These are phyloP conservation scores for Pseudohyphozyma bogoriensis DNA, from an alignment of 768 basidiomycete species.

Conservation along the genomic window DNA sequence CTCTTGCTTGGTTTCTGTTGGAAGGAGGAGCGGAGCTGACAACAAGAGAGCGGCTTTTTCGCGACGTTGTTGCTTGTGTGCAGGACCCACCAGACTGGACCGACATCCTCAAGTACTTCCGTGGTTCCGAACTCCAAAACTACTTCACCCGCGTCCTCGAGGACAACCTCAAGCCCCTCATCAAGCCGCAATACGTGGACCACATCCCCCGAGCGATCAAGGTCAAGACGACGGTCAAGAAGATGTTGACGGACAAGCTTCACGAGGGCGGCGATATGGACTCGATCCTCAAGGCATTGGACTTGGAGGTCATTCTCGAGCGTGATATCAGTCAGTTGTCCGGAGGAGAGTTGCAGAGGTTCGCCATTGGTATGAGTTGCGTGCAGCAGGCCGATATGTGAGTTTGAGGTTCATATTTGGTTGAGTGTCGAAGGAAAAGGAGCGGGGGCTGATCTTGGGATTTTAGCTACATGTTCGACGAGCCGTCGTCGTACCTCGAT, in stretches of 20 bases:
- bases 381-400: slow-evolving; percentile 92
- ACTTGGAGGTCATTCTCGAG: slow-evolving; percentile 72
- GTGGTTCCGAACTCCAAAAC: slow-evolving; percentile 96
- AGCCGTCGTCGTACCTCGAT: slow-evolving; percentile 96
- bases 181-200: slow-evolving; percentile 99
- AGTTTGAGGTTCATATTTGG: slow-evolving; percentile 39
- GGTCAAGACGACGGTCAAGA: slow-evolving; percentile 66
- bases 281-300: slow-evolving; percentile 71
- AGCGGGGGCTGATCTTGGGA: not conserved
- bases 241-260: slow-evolving; percentile 86
- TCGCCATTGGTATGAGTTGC: slow-evolving; percentile 95
- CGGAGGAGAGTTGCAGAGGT: slow-evolving; percentile 94
- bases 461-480: slow-evolving; percentile 92
- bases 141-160: slow-evolving; percentile 99
- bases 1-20: not conserved
- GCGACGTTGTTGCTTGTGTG: not conserved
- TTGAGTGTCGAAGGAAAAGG: not conserved
- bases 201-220: slow-evolving; percentile 96
- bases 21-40: not conserved
- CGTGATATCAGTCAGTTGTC: slow-evolving; percentile 78
- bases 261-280: slow-evolving; percentile 86
- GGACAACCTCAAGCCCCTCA: slow-evolving; percentile 95
- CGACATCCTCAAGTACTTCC: slow-evolving; percentile 95
- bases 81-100: slow-evolving; percentile 98
- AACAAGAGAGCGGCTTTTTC: not conserved